Evolutionary conservation across 352 stramenopile species (phyloP).

Genomic region (Phytophthora pini): DNA sequence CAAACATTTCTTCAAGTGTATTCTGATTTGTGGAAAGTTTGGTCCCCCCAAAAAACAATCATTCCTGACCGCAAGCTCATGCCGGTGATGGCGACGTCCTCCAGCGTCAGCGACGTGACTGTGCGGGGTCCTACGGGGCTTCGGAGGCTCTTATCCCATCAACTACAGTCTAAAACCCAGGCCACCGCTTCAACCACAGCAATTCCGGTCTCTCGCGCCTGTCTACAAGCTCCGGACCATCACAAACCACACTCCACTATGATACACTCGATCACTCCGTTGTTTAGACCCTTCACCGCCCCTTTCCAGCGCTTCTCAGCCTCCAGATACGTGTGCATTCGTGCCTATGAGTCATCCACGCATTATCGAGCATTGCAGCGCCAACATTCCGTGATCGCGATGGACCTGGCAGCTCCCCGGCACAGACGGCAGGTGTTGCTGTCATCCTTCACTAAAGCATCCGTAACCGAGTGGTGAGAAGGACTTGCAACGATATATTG

Average conservation of each 20-base stretch:
- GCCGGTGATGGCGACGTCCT: constrained; percentile 42
- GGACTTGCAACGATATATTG: constrained; percentile 5
- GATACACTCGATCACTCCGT: constrained; percentile 23
- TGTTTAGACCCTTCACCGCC: constrained; percentile 3
- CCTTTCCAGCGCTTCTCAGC: constrained; percentile 40
- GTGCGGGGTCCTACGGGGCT: constrained; percentile 9
- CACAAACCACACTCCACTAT: constrained; percentile 3
- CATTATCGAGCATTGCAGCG: constrained; percentile 17
- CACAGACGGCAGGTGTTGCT: constrained; percentile 43
- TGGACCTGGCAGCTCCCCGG: constrained; percentile 29
- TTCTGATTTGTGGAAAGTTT: constrained; percentile 15
- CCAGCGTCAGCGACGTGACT: constrained; percentile 9
- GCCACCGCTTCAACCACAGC: not conserved
- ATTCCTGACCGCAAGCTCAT: constrained; percentile 25
- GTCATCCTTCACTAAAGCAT: constrained; percentile 44
- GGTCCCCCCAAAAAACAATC: constrained; percentile 10
- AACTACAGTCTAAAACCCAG: not conserved
- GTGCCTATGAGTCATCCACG: constrained; percentile 13
- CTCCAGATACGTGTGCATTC: constrained; percentile 33
- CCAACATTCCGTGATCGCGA: constrained; percentile 32
- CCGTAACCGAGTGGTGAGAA: constrained; percentile 44
- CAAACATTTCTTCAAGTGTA: not conserved
- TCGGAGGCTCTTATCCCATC: constrained; percentile 12
- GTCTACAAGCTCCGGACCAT: constrained; percentile 5
- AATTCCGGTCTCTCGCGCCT: constrained; percentile 8